Base-by-base conservation (phyloP, 441 rosid species). In the Hypseocharis bilobata region DNA sequence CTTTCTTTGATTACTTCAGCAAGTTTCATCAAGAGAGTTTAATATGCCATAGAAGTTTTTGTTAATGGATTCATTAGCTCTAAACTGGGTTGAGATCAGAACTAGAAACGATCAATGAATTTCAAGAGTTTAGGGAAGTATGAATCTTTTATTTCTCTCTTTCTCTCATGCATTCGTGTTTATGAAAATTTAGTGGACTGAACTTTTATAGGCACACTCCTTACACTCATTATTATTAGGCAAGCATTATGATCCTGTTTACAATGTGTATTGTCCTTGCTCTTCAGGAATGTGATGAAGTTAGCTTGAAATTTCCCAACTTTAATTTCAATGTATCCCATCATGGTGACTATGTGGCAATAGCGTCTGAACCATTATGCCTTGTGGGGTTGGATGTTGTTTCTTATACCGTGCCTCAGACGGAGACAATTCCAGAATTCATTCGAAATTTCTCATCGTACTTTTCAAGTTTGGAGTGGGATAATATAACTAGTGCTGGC, bases 261-360 rank as follows among this genome's bases (percentile, higher is more conserved):
- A 2, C 34, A 47, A 38, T 67, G 32, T 40, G 17, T 58, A 26
- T 38, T 63, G 29, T 62, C 44, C 30, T 20, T 77, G 40, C 54
- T 28, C 64, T 71, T 54, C 84, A 86, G 91, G 88, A 77, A 74
- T 57, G 72, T 34, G 63, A 47, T 49, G 29, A 63, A 60, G 66
- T 42, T 40, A 54, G 57, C 70, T 13, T 17, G 47, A 66, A 66
- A 51, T 73, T 80, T 65, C 85, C 89, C 29, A 85, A 82, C 77
- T 87, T 87, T 68, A 85, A 87, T 74, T 85, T 85, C 79, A 85
- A 81, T 69, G 86, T 80, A 38, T 87, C 89, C 59, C 92, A 87
- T 66, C 84, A 87, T 23, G 92, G 92, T 57, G 85, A 87, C 72
- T 87, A 74, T 66, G 89, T 87, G 74, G 85, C 80, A 32, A 82